Base-by-base conservation (phyloP, 768 basidiomycete genomes). In the Holtermannia corniformis region DNA sequence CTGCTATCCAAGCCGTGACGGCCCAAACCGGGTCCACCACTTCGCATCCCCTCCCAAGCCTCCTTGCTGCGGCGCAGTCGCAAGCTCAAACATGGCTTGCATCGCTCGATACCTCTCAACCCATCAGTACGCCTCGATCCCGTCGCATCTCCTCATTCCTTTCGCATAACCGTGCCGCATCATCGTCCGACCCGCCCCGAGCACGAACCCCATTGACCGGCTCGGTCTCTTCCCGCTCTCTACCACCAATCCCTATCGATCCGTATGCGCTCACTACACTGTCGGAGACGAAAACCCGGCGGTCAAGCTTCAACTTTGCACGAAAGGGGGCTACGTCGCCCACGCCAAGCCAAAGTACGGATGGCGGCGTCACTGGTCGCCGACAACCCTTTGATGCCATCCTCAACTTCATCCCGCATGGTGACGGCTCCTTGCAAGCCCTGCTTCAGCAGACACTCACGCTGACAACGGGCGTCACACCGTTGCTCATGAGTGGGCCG, bases 401-500 rank as follows among this genome's bases (percentile, higher is more conserved):
- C 16, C 22, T 65, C 54, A 60, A 65, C 45, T 59, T 65, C 41
- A 44, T 65, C 20, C 57, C 61, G 1, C 26, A 52, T 3, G 43
- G 51, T 40, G 58, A 52, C 21, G 54, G 43, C 27, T 22, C 26
- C 19, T 26, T 65, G 41, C 56, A 61, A 27, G 57, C 61, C 13
- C 62, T 65, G 64, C 50, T 65, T 14, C 64, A 65, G 24, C 54
- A 59, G 49, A 44, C 59, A 2, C 57, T 65, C 0, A 51, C 63
- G 3, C 19, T 57, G 2, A 65, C 64, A 3, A 63, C 64, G 0
- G 59, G 54, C 5, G 52, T 65, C 5, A 45, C 57, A 19, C 63
- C 63, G 4, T 27, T n/a, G 32, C 48, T 64, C 19, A 46, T 37
- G 32, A 7, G 32, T 37, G 32, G 32, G 16, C 32, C 57, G 3